phyloP scores from a whole-genome alignment of 2,329 filamentous ascomycete species.

The Byssochlamys sp. region DNA sequence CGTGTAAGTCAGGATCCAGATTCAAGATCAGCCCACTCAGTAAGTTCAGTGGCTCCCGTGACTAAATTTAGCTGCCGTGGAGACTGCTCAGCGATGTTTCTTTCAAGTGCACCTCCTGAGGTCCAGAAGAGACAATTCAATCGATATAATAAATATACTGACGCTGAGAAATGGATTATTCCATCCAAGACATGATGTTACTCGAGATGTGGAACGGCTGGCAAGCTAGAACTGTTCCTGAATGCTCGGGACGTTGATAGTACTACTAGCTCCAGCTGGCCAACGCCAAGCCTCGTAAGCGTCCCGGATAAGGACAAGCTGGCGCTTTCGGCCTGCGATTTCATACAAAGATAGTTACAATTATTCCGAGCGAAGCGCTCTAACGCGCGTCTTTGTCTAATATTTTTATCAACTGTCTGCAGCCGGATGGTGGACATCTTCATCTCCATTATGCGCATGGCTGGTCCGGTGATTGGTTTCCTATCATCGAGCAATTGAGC shows the following conservation, averaged over 20 bases:
- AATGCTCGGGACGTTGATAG: background rate
- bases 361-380: background rate
- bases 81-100: background rate
- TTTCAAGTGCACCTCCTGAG: background rate
- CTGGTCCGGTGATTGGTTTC: conserved; percentile 7
- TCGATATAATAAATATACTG: background rate
- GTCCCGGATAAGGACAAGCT: conserved; percentile 1
- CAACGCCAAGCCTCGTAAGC: background rate
- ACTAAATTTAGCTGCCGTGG: background rate
- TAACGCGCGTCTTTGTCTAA: background rate
- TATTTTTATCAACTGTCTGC: background rate
- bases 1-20: background rate
- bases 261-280: background rate
- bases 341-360: background rate
- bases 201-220: background rate
- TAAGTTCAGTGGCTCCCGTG: background rate
- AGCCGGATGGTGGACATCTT: background rate
- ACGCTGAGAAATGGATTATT: background rate
- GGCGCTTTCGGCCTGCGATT: background rate
- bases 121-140: background rate
- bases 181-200: background rate
- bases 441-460: conserved; percentile 7
- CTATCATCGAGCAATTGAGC: conserved; percentile 11
- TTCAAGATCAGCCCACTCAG: background rate
- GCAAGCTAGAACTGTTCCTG: background rate